Evolutionary conservation across 805 yeast species (phyloP), one percentile per base, ranked within the genome.

Genomic region (Schizosaccharomyces octosporus): DNA sequence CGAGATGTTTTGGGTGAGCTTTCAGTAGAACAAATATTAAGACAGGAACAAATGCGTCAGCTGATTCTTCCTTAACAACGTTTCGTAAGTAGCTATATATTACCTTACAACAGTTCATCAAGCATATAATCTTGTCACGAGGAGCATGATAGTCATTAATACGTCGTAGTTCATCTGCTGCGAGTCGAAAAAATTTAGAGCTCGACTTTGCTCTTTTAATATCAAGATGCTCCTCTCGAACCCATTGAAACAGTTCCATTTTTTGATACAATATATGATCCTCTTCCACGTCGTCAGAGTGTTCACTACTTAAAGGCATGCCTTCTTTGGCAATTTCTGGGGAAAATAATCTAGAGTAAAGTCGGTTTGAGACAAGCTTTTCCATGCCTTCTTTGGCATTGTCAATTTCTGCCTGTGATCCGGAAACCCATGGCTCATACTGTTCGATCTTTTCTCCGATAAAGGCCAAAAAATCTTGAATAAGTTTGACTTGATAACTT

Each of bases 41-140:
- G 54, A 90, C 70, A 0, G 99, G 98, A n/a, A 93, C 78, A 71
- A 93, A 93, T 48, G 85, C 81, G 72, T 93, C 99, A 0, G 99
- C 99, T 66, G 88, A 89, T 66, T 85, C 90, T 63, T 81, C 84
- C 61, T 81, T 76, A 60, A 78, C 72, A 17, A 76, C 73, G 63
- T 82, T 85, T 64, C 88, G 81, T 59, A 94, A 78, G 62, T 87
- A 76, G 11, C 95, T 94, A 74, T 88, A 89, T 5, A 94, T 83
- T 24, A 93, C 89, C 71, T 90, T 90, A 69, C 97, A 90, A 61
- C 93, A 82, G 72, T 93, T 94, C 64, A 93, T 75, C 2, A 93
- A 76, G 69, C 97, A 93, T 48, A 93, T 87, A 64, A 87, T 81
- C 68, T 93, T 93, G 69, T 94, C 98, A 61, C 98, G 76, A 17